phyloP scores from a whole-genome alignment of 1,139 yeast genomes.

The Lodderomyces parapsilosis region DNA sequence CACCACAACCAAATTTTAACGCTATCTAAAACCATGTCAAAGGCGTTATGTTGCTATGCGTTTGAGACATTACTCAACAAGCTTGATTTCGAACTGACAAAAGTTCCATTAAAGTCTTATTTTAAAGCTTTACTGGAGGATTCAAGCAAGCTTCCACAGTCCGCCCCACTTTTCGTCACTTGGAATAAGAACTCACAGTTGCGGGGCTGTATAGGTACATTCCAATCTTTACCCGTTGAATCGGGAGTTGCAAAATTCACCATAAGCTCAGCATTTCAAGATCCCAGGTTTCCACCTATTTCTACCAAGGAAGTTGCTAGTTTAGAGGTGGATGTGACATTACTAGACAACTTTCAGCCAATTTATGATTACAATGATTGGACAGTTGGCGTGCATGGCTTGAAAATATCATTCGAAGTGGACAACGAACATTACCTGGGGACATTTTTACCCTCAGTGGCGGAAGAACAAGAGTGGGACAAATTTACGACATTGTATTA shows the following conservation, averaged over 20 bases:
- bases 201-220: constrained; percentile 95
- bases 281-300: constrained; percentile 76
- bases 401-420: constrained; percentile 52
- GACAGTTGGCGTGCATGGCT: constrained; percentile 82
- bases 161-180: constrained; percentile 73
- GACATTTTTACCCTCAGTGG: constrained; percentile 89
- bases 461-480: constrained; percentile 86
- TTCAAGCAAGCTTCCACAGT: constrained; percentile 40
- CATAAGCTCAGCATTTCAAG: constrained; percentile 67
- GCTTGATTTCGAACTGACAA: constrained; percentile 17
- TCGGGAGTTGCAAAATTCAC: constrained; percentile 65
- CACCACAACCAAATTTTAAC: not conserved
- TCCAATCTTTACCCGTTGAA: constrained; percentile 45
- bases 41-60: constrained; percentile 39
- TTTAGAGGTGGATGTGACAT: constrained; percentile 54
- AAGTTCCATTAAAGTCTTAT: constrained; percentile 19
- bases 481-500: constrained; percentile 67
- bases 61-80: constrained; percentile 33
- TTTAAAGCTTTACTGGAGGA: constrained; percentile 19
- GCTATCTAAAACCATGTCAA: constrained; percentile 28
- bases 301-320: constrained; percentile 46
- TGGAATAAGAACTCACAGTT: constrained; percentile 66
- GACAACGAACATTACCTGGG: constrained; percentile 50
- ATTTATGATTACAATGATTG: constrained; percentile 61
- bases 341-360: constrained; percentile 59